Evolutionary conservation across 2,329 filamentous ascomycete genomes (phyloP).

Genomic region (Clonostachys chloroleuca): DNA sequence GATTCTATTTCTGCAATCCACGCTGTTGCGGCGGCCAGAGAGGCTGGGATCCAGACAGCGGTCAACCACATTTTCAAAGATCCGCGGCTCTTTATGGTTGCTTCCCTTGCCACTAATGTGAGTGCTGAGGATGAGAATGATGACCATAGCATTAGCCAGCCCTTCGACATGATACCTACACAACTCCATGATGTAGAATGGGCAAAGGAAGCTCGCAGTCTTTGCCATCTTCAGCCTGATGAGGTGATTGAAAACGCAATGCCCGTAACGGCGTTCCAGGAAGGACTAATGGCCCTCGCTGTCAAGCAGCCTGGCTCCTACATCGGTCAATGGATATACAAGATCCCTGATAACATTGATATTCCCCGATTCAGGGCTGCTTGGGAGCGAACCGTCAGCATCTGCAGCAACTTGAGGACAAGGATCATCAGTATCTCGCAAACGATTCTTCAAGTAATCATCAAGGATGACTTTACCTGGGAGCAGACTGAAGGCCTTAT

Average conservation of each 20-base stretch:
- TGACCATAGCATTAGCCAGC: neutral
- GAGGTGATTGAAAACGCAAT: constrained; percentile 21
- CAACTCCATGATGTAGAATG: neutral
- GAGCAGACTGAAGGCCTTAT: neutral
- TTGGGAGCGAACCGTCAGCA: constrained; percentile 9
- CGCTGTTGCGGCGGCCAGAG: constrained; percentile 1
- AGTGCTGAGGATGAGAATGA: neutral
- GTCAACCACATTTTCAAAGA: constrained; percentile 1
- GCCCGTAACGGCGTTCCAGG: constrained; percentile 28
- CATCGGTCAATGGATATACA: constrained; percentile 8
- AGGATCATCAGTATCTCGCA: constrained; percentile 8
- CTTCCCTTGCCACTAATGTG: neutral
- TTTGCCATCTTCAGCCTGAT: neutral
- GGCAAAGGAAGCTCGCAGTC: neutral
- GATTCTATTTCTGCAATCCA: constrained; percentile 40
- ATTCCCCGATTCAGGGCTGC: constrained; percentile 6
- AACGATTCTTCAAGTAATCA: neutral
- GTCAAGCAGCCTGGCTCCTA: constrained; percentile 12
- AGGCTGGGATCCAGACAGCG: constrained; percentile 1
- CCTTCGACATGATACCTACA: neutral
- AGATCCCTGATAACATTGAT: constrained; percentile 4
- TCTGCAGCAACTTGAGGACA: constrained; percentile 9
- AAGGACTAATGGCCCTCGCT: constrained; percentile 25
- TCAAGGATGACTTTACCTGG: constrained; percentile 4
- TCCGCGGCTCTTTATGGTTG: constrained; percentile 1